A percentile compares a stretch with the other conserved stretches of the same genome.
These are phyloP conservation scores for Candida succiphila DNA, from an alignment of 805 yeast species.

Conservation along the genomic window DNA sequence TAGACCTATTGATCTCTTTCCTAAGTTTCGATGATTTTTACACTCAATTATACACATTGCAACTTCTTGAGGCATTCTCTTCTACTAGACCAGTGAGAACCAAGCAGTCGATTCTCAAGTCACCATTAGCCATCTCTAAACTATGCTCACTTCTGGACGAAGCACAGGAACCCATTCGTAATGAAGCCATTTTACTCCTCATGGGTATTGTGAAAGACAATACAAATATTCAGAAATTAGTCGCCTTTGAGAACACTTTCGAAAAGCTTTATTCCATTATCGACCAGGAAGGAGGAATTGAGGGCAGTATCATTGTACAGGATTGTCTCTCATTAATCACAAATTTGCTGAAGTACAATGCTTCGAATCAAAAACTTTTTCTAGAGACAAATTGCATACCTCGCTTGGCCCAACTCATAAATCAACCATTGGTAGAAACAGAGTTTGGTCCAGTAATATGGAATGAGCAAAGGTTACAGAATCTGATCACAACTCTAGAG, in stretches of 20 bases:
- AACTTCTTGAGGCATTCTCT: conserved; percentile 73
- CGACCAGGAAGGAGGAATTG: conserved; percentile 78
- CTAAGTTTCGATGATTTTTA: conserved; percentile 52
- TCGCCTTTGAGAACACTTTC: conserved; percentile 90
- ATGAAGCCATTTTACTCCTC: conserved; percentile 76
- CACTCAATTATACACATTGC: conserved; percentile 70
- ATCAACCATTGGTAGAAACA: conserved; percentile 44
- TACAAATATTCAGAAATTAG: conserved; percentile 80
- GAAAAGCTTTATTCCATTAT: conserved; percentile 74
- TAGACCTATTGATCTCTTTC: conserved; percentile 35
- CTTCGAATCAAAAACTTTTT: conserved; percentile 83
- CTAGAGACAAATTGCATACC: conserved; percentile 76
- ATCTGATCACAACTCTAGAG: conserved; percentile 58
- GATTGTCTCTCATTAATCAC: conserved; percentile 75
- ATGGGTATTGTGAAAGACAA: conserved; percentile 77
- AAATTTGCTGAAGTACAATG: conserved; percentile 68
- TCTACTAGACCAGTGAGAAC: conserved; percentile 67
- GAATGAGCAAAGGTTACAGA: conserved; percentile 68
- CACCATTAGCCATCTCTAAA: conserved; percentile 74
- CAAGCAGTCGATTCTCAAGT: conserved; percentile 59
- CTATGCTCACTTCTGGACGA: conserved; percentile 57
- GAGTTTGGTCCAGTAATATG: conserved; percentile 42
- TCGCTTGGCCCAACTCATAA: conserved; percentile 49
- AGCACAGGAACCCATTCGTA: conserved; percentile 74
- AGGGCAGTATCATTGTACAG: conserved; percentile 84